Conservation (phyloP, 148 eudicot genomes). For the Pharnaceum exiguum region DNA sequence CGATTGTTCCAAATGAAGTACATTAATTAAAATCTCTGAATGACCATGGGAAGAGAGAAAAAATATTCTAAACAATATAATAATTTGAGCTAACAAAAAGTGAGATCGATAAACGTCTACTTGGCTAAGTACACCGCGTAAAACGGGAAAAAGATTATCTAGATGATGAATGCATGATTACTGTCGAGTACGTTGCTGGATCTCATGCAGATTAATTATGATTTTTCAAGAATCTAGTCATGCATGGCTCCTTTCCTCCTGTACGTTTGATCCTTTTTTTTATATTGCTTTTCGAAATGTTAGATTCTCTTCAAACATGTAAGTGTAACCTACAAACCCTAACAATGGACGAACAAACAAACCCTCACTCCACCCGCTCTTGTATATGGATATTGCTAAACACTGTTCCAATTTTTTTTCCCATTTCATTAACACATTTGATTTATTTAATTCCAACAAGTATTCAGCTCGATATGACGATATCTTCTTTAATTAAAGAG, state of each 20-base stretch:
- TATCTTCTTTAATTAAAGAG: no score
- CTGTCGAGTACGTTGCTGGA: conserved; percentile 21
- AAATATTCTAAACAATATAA: no score
- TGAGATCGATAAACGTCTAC: not conserved
- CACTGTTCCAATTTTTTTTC: no score
- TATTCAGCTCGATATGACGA: no score
- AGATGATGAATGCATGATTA: conserved; percentile 30
- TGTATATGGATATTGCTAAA: no score
- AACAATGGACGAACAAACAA: not conserved
- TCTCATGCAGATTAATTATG: conserved; percentile 32
- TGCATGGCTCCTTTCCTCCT: conserved; percentile 8
- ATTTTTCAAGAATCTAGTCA: conserved; percentile 15
- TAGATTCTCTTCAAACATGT: not conserved
- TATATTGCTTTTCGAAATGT: not conserved
- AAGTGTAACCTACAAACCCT: conserved; percentile 9
- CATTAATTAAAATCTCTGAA: no score
- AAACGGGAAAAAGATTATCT: conserved; percentile 7
- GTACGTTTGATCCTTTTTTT: conserved; percentile 9
- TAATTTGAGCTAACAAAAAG: no score
- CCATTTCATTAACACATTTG: no score
- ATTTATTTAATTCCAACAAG: no score
- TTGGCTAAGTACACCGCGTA: not conserved
- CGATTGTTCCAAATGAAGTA: no score
- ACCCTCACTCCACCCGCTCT: no score
- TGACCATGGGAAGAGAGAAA: no score